These are phyloP conservation scores for Aspergillus sergii DNA, from an alignment of 2,329 filamentous ascomycete species.

Conservation along the genomic window DNA sequence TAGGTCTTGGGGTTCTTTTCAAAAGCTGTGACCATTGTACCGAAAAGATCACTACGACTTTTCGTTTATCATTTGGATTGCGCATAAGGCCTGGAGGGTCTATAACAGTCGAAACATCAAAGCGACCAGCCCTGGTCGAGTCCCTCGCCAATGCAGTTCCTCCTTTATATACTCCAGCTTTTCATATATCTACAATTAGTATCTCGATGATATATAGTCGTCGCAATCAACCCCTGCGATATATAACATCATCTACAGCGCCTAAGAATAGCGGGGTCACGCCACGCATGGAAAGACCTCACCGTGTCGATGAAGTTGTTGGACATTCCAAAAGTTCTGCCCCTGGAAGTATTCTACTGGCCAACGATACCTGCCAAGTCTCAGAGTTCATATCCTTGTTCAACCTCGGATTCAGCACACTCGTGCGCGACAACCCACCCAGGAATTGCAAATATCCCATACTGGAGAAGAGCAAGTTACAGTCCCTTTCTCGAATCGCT, in stretches of 20 bases:
- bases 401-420: slow-evolving; percentile 24
- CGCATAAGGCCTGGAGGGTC: slow-evolving; percentile 10
- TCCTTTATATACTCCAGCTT: slow-evolving; percentile 19
- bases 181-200: slow-evolving; percentile 25
- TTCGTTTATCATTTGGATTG: slow-evolving; percentile 27
- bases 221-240: not conserved
- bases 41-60: slow-evolving; percentile 3
- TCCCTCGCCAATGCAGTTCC: slow-evolving; percentile 18
- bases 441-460: slow-evolving; percentile 2
- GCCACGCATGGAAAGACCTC: not conserved
- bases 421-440: slow-evolving; percentile 10
- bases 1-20: slow-evolving; percentile 28
- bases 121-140: slow-evolving; percentile 22
- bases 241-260: not conserved
- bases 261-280: not conserved
- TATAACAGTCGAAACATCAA: not conserved
- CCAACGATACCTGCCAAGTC: not conserved
- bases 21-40: slow-evolving; percentile 19
- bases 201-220: slow-evolving; percentile 22
- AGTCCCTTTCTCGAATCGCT: slow-evolving; percentile 26
- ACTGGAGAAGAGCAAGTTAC: slow-evolving; percentile 7
- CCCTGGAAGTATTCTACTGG: not conserved
- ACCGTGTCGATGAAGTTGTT: not conserved
- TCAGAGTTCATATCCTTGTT: slow-evolving; percentile 25
- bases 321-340: not conserved